Base-by-base conservation (phyloP, 2,329 filamentous ascomycete genomes). In the Atkinsonella texensis region DNA sequence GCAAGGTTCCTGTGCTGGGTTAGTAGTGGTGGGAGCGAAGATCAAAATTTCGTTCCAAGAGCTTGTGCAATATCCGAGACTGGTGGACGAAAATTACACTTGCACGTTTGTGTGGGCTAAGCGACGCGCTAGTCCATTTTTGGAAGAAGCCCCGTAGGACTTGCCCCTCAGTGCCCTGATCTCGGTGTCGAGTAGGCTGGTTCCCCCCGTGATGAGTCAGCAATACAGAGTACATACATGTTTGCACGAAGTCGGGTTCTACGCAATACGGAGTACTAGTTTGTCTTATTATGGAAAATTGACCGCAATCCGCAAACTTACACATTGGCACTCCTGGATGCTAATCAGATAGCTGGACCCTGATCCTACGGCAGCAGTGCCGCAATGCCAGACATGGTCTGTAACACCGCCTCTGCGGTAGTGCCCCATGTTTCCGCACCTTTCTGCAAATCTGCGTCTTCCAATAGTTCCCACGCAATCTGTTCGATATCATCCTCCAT, bases 41-140 rank as follows among this genome's bases (percentile, higher is more conserved):
- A 57, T 65, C 61, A 55, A 63, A 64, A 64, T 55, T 63, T 62
- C 56, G 50, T 58, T 59, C 54, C 56, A 53, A 48, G 46, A 49
- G 23, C 52, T 49, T 32, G 38, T 42, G 57, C 55, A 58, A 60
- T 56, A 55, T 49, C 41, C 42, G 18, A n/a, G 28, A 62, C 72
- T 56, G 57, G 56, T 59, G 58, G 65, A 63, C 62, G 55, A 66
- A 65, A 66, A 63, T 63, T 65, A 55, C 58, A 54, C 56, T 57
- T 56, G 23, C 32, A 61, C 59, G 33, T 65, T 65, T 69, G 65
- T 68, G 67, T 68, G 65, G 64, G 67, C 58, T 67, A 69, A 68
- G 63, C 62, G 64, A 66, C 46, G 53, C 49, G 47, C 64, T 67
- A 69, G 57, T 53, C 60, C 35, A 35, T 32, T 52, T 49, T 11